These are phyloP conservation scores for Colletotrichum abscissum DNA, from an alignment of 2,329 filamentous ascomycete species.

Conservation along the genomic window DNA sequence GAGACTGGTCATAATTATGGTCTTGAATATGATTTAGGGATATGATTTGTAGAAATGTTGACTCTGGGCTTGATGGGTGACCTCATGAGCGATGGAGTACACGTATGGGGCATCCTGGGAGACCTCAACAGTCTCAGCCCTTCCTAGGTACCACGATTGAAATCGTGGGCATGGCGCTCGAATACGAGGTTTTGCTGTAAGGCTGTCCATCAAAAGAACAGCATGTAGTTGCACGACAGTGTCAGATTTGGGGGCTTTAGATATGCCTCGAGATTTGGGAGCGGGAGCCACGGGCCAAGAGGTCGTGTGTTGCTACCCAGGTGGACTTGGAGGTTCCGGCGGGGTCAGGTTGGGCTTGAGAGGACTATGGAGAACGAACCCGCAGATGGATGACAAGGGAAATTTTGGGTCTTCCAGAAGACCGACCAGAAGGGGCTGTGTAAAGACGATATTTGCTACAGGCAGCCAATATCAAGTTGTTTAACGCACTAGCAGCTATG, in stretches of 20 bases:
- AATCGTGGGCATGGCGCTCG: background rate
- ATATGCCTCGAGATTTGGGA: background rate
- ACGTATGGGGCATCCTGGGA: too few species aligned
- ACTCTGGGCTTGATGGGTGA: too few species aligned
- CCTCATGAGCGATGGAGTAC: too few species aligned
- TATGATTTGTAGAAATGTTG: too few species aligned
- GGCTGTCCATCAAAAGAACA: background rate
- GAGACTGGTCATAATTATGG: too few species aligned
- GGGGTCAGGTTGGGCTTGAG: background rate
- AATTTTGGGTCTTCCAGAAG: background rate
- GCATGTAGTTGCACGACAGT: background rate
- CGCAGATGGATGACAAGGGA: too few species aligned
- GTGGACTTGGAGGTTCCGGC: background rate
- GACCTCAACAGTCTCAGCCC: background rate
- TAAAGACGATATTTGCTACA: background rate
- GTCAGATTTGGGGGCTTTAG: background rate
- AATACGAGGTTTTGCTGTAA: background rate
- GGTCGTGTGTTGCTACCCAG: background rate
- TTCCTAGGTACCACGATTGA: background rate
- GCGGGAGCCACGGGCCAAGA: background rate
- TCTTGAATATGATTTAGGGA: too few species aligned
- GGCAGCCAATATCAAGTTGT: background rate
- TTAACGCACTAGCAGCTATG: background rate
- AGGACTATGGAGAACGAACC: background rate
- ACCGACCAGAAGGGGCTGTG: background rate